phyloP scores from a whole-genome alignment of 352 stramenopile genomes.

The Phytophthora pistaciae region DNA sequence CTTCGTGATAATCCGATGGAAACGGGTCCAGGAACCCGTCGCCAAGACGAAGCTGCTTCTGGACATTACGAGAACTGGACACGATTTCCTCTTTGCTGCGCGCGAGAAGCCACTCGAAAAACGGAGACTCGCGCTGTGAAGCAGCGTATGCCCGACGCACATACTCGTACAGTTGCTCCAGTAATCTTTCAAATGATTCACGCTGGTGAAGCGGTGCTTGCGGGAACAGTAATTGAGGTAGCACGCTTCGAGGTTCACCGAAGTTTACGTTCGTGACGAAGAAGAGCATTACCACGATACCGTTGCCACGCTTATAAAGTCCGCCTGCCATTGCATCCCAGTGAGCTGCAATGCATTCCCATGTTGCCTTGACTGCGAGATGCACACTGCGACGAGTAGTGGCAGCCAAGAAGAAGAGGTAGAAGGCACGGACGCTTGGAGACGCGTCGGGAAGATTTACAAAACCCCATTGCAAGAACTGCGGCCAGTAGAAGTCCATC shows the following conservation, averaged over 20 bases:
- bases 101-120: conserved; percentile 65
- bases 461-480: conserved; percentile 77
- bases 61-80: conserved; percentile 45
- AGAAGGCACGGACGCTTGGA: conserved; percentile 67
- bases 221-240: conserved; percentile 58
- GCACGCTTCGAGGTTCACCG: conserved; percentile 47
- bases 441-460: conserved; percentile 51
- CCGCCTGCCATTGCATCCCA: conserved; percentile 63
- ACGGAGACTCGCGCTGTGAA: conserved; percentile 52
- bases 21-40: conserved; percentile 66
- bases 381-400: conserved; percentile 61
- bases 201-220: conserved; percentile 52
- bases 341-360: conserved; percentile 73
- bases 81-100: conserved; percentile 60
- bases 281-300: conserved; percentile 68
- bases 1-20: conserved; percentile 45
- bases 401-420: conserved; percentile 67
- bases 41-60: conserved; percentile 34
- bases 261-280: conserved; percentile 75
- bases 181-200: conserved; percentile 45
- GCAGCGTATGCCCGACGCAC: conserved; percentile 43
- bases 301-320: conserved; percentile 51
- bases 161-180: conserved; percentile 53
- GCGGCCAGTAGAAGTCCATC: conserved; percentile 79
- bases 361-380: conserved; percentile 66